Percentiles rank a stretch among this genome's conserved stretches.
phyloP scores from a whole-genome alignment of 345 rosid genomes.

The Salix dunnii region DNA sequence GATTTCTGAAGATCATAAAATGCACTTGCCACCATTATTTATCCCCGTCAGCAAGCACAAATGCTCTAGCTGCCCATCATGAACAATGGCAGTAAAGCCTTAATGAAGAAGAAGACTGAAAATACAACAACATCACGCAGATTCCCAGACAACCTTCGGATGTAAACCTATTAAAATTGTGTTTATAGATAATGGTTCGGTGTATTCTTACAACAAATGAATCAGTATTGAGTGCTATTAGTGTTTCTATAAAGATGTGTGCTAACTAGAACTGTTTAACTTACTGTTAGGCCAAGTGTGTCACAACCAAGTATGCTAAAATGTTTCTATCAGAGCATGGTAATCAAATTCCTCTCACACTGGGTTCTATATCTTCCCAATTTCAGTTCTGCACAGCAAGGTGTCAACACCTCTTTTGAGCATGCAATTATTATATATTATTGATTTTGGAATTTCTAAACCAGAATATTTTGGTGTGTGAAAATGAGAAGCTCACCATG shows the following conservation, averaged over 20 bases:
- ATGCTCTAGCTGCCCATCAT: constrained; percentile 11
- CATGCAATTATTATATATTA: too few species aligned
- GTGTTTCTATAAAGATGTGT: not conserved
- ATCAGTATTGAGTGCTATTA: too few species aligned
- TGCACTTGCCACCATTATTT: constrained; percentile 31
- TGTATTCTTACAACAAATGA: too few species aligned
- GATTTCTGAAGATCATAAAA: constrained; percentile 20
- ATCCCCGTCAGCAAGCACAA: constrained; percentile 36
- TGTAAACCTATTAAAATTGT: too few species aligned
- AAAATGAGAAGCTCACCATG: not conserved
- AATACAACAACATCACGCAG: constrained; percentile 14
- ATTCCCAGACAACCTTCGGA: constrained; percentile 19
- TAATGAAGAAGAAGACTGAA: constrained; percentile 23
- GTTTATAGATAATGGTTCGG: too few species aligned
- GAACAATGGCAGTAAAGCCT: constrained; percentile 7
- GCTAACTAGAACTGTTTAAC: too few species aligned
- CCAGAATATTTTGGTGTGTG: not conserved
- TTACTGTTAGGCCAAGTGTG: not conserved
- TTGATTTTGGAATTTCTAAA: not conserved
- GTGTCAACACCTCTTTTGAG: not conserved
- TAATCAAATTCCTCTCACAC: not conserved
- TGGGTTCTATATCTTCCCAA: not conserved
- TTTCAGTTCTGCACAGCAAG: not conserved
- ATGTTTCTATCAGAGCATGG: not conserved
- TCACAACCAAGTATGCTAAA: not conserved